Evolutionary conservation across 805 yeast genomes (phyloP).

Genomic region (Metschnikowia vanudenii): DNA sequence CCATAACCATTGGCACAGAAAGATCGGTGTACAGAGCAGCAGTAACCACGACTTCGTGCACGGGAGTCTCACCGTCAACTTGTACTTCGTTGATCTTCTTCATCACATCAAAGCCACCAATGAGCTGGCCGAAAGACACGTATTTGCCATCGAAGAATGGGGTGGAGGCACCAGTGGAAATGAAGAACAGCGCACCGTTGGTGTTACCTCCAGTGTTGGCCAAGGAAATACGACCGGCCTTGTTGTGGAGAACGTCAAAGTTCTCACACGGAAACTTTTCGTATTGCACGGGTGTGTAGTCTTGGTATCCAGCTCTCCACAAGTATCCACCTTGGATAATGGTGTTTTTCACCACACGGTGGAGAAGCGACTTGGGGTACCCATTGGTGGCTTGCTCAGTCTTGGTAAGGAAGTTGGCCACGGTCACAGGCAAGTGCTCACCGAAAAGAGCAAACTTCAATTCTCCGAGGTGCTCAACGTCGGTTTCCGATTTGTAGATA

Average conservation of each 20-base stretch:
- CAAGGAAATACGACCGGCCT: constrained; percentile 33
- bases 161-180: constrained; percentile 19
- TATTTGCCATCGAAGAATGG: constrained; percentile 24
- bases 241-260: constrained; percentile 26
- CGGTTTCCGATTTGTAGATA: constrained; percentile 23
- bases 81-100: constrained; percentile 13
- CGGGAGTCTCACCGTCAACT: constrained; percentile 10
- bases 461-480: constrained; percentile 33
- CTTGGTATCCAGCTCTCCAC: constrained; percentile 8
- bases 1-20: constrained; percentile 4
- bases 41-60: constrained; percentile 9
- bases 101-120: constrained; percentile 22
- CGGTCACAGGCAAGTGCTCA: constrained; percentile 27
- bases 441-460: constrained; percentile 29
- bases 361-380: constrained; percentile 26
- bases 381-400: constrained; percentile 29
- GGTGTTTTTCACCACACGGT: constrained; percentile 35
- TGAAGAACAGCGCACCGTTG: constrained; percentile 27
- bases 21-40: constrained; percentile 4
- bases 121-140: constrained; percentile 30
- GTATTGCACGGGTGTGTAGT: constrained; percentile 25
- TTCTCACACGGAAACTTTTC: constrained; percentile 29
- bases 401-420: constrained; percentile 33
- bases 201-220: constrained; percentile 27
- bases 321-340: constrained; percentile 43